Evolutionary conservation across 768 basidiomycete genomes (phyloP).

Genomic region (Collybiopsis confluens): DNA sequence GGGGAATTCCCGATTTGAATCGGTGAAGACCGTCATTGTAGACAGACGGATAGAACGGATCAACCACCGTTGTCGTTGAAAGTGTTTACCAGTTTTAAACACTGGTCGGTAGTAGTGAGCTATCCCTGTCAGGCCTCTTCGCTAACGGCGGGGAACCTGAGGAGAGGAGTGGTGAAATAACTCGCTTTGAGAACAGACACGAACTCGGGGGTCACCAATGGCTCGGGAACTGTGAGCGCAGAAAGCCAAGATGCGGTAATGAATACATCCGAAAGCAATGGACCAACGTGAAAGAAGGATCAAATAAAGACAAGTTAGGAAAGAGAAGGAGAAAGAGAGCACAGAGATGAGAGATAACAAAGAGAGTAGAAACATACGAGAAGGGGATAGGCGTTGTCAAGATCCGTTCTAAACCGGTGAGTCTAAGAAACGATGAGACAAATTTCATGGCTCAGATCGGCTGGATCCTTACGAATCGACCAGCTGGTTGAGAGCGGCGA

Average conservation of each 20-base stretch:
- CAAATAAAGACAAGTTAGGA: neutral
- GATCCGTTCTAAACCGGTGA: slow-evolving; percentile 70
- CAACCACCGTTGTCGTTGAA: neutral
- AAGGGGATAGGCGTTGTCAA: slow-evolving; percentile 76
- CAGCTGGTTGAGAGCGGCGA: slow-evolving; percentile 47
- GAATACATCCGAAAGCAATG: neutral
- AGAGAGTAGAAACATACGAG: slow-evolving; percentile 38
- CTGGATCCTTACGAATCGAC: no score
- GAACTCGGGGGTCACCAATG: no score
- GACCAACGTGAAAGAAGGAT: neutral
- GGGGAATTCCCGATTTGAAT: neutral
- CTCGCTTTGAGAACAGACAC: no score
- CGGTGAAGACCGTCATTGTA: neutral
- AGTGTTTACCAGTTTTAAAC: no score
- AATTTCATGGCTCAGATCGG: no score
- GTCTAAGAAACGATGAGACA: no score
- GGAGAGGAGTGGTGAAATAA: no score
- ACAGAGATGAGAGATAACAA: neutral
- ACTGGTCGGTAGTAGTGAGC: no score
- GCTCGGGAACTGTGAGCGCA: neutral
- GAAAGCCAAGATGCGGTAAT: neutral
- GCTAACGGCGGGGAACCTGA: no score
- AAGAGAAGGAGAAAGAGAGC: neutral
- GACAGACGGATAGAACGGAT: neutral
- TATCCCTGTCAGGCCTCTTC: neutral